phyloP scores from a whole-genome alignment of 805 yeast genomes.

The Wickerhamomyces silvicola region DNA sequence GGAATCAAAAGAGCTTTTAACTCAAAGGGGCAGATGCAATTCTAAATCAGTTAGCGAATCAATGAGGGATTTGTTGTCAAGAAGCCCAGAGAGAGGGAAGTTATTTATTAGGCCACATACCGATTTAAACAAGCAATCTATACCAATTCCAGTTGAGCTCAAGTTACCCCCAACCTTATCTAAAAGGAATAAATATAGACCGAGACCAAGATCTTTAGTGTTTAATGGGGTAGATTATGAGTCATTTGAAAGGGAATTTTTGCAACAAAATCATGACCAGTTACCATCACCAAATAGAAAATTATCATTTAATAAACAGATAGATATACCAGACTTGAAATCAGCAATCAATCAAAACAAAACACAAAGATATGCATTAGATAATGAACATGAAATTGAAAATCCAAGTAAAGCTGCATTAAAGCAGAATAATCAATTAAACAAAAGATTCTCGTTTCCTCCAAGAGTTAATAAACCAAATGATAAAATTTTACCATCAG shows the following conservation, averaged over 20 bases:
- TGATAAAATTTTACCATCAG: not conserved
- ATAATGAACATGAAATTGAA: slow-evolving; percentile 19
- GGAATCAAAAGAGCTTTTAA: slow-evolving; percentile 4
- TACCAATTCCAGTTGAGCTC: slow-evolving; percentile 33
- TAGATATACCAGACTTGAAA: slow-evolving; percentile 10
- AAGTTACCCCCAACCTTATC: slow-evolving; percentile 32
- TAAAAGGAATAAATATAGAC: slow-evolving; percentile 24
- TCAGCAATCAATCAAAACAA: not conserved
- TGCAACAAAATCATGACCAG: not conserved
- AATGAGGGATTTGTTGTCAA: slow-evolving; percentile 12
- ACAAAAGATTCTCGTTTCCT: slow-evolving; percentile 21
- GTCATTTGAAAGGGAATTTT: slow-evolving; percentile 12
- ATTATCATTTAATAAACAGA: slow-evolving; percentile 1
- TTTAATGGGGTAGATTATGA: slow-evolving; percentile 33
- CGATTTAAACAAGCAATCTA: slow-evolving; percentile 25
- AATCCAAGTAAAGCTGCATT: slow-evolving; percentile 23
- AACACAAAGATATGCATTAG: slow-evolving; percentile 3
- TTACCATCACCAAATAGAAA: not conserved
- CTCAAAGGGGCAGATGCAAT: slow-evolving; percentile 4
- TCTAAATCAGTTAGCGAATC: slow-evolving; percentile 14
- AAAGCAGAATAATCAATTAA: slow-evolving; percentile 17
- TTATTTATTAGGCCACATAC: slow-evolving; percentile 30
- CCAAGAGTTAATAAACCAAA: slow-evolving; percentile 4
- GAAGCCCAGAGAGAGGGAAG: slow-evolving; percentile 16
- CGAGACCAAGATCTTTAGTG: slow-evolving; percentile 24